A percentile compares a stretch with the other conserved stretches of the same genome.
Evolutionary conservation across 202 grass and related monocot genomes (phyloP).

Genomic region (Bolboschoenoplectus hybrid): DNA sequence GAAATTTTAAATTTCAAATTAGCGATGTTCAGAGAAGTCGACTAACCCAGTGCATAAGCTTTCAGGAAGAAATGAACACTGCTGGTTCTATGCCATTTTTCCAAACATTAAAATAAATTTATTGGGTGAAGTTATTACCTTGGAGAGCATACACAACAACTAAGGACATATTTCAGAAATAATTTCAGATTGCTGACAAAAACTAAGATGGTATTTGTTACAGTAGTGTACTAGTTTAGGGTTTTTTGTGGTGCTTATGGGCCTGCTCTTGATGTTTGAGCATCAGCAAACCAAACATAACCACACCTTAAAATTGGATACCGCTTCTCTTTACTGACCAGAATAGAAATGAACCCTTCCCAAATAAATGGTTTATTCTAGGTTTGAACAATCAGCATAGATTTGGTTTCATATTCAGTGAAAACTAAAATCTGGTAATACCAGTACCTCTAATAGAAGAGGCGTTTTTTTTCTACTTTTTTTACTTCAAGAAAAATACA

Average conservation of each 20-base stretch:
- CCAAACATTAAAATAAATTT: neutral
- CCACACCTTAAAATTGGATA: neutral
- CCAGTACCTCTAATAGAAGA: neutral
- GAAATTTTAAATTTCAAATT: constrained; percentile 23
- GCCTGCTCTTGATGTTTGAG: neutral
- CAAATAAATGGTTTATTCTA: neutral
- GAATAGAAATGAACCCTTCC: neutral
- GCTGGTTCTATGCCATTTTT: constrained; percentile 1
- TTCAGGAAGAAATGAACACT: constrained; percentile 17
- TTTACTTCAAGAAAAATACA: no score
- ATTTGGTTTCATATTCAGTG: neutral
- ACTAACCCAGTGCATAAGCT: neutral
- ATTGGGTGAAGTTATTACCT: neutral
- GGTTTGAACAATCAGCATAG: neutral
- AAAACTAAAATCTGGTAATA: neutral
- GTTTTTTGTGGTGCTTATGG: neutral
- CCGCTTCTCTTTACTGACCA: neutral
- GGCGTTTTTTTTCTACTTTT: neutral
- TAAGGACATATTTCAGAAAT: neutral
- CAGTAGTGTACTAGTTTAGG: neutral
- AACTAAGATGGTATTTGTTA: neutral
- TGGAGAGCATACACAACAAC: neutral
- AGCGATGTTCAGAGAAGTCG: constrained; percentile 16
- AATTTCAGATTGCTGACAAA: neutral
- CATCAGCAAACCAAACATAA: neutral